Base-by-base conservation (phyloP, 208 protist genomes). In the Willaertia magna region DNA sequence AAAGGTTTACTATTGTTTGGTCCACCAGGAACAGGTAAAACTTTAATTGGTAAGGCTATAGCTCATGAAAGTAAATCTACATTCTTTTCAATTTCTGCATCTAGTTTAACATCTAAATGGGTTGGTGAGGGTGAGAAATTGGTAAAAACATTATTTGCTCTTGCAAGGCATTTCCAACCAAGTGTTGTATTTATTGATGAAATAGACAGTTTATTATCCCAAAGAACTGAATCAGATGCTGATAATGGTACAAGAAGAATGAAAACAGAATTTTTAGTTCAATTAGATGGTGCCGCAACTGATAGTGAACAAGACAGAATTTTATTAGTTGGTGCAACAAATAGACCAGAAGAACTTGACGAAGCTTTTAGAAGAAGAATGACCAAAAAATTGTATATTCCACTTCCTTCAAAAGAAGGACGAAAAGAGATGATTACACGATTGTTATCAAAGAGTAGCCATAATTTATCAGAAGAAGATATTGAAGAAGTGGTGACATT, bases 121-220 rank as follows among this genome's bases (percentile, higher is more conserved):
- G 89, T 94, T 55, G 96, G 96, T 55, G 96, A 98, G 86, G 93
- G 94, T 49, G 94, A 97, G 85, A 96, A 97, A 89, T 90, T 97
- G n/a, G 95, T 98, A 61, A 92, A 94, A 18, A 90, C 95, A 44
- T 88, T 98, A 39, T 97, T 98, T 88, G 94, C 95, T 85, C 93
- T 97, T 90, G 96, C 96, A 26, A 91, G 93, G 0, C 87, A 95
- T 85, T 94, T 95, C 87, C 91, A 94, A 18, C 95, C 95, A 0
- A 92, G 92, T 82, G 95, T 96, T 18, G 94, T 98, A 74, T 98
- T 98, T 92, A 96, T 98, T 51, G 96, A 98, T 88, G 96, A 98
- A 88, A 96, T 98, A 75, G 96, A 98, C 89, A 95, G 94, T 42
- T 89, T 98, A n/a, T 95, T 95, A 81, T 91, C 93, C 4, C 89